These are phyloP conservation scores for Drosera spatulata DNA, from an alignment of 179 eudicot genomes.

Conservation along the genomic window DNA sequence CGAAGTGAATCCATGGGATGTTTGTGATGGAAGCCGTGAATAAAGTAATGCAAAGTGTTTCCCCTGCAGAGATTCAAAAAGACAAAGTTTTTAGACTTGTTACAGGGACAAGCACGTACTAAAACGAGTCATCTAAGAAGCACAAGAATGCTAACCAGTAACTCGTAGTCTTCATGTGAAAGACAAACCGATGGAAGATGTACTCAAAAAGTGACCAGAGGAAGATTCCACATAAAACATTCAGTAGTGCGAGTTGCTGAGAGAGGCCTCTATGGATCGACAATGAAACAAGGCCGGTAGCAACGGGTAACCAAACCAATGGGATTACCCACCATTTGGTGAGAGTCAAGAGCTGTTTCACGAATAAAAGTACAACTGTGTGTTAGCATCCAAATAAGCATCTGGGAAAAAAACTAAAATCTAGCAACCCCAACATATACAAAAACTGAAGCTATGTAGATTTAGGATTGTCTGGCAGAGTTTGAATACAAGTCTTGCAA, in stretches of 20 bases:
- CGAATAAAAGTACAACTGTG: too few relatives aligned
- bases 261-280: conserved; percentile 24
- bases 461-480: not conserved
- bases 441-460: too few relatives aligned
- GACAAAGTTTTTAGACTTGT: not conserved
- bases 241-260: conserved; percentile 13
- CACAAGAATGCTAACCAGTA: conserved; percentile 38
- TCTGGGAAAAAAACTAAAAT: not conserved
- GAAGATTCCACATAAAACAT: conserved; percentile 28
- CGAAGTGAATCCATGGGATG: conserved; percentile 4
- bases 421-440: too few relatives aligned
- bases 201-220: conserved; percentile 57
- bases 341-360: conserved; percentile 9
- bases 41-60: conserved; percentile 34
- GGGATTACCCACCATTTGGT: conserved; percentile 58
- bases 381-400: conserved; percentile 10
- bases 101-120: not conserved
- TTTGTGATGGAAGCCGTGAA: conserved; percentile 49
- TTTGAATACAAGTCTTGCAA: not conserved
- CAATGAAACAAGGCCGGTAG: conserved; percentile 18
- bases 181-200: conserved; percentile 51
- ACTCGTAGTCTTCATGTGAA: not conserved
- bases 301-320: conserved; percentile 55
- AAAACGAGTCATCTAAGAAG: too few relatives aligned
- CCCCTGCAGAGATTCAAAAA: conserved; percentile 15